Conservation (phyloP, 2,329 filamentous ascomycete genomes). For the Bertia moriformis region DNA sequence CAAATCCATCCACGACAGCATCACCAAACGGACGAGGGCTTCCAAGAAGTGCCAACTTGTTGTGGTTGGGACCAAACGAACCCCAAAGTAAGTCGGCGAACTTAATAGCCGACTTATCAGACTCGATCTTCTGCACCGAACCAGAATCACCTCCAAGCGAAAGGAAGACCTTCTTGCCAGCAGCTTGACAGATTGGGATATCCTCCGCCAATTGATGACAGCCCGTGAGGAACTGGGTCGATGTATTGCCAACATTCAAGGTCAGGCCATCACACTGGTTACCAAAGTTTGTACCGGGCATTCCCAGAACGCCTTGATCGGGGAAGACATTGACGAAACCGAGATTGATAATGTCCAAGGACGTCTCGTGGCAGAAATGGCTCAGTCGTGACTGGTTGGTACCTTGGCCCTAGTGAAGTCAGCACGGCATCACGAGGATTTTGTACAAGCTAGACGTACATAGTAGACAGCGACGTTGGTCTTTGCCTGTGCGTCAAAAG, state of each 20-base stretch:
- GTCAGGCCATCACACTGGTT: constrained; percentile 30
- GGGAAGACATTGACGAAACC: constrained; percentile 40
- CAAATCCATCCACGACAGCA: constrained; percentile 31
- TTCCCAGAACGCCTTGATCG: constrained; percentile 22
- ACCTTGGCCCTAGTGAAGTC: constrained; percentile 30
- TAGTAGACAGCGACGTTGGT: constrained; percentile 37
- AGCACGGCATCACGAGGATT: constrained; percentile 1
- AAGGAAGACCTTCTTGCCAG: constrained; percentile 26
- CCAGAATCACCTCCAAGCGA: constrained; percentile 28
- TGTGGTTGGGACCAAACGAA: constrained; percentile 26
- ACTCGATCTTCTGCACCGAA: constrained; percentile 23
- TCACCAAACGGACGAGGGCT: constrained; percentile 30
- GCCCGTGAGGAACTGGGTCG: constrained; percentile 22
- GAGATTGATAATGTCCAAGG: constrained; percentile 38
- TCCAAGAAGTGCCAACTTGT: no score
- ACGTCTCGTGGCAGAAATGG: constrained; percentile 32
- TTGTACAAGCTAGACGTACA: constrained; percentile 14
- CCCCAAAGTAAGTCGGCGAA: constrained; percentile 33
- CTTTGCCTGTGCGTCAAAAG: constrained; percentile 22
- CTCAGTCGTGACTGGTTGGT: constrained; percentile 26
- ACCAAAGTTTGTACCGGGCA: constrained; percentile 38
- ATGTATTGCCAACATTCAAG: constrained; percentile 15
- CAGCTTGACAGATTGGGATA: constrained; percentile 19
- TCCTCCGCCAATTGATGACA: constrained; percentile 27
- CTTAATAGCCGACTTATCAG: constrained; percentile 19